A percentile compares a stretch with the other conserved stretches of the same genome.
Evolutionary conservation across 2,329 filamentous ascomycete species (phyloP).

Genomic region (Alternaria arbusti): DNA sequence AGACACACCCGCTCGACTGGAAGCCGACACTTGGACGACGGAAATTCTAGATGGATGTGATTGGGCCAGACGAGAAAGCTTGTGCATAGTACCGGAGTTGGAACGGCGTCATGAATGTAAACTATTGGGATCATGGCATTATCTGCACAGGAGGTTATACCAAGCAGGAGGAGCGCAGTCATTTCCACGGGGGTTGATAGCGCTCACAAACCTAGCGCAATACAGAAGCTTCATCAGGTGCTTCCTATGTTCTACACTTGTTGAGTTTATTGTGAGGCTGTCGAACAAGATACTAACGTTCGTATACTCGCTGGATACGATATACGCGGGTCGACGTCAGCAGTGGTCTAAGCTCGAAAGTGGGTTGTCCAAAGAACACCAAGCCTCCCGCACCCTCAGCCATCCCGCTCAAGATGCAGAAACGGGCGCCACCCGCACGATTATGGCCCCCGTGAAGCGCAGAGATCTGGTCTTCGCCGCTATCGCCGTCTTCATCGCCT

Average conservation of each 20-base stretch:
- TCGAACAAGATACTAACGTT: neutral
- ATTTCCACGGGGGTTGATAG: neutral
- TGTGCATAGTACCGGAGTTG: constrained; percentile 8
- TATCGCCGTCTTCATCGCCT: constrained; percentile 78
- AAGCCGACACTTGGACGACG: constrained; percentile 78
- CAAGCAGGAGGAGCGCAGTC: neutral
- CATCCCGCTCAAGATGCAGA: constrained; percentile 42
- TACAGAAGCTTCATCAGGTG: neutral
- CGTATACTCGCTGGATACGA: constrained; percentile 4
- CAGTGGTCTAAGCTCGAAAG: constrained; percentile 23
- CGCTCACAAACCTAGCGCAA: neutral
- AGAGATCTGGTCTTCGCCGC: constrained; percentile 71
- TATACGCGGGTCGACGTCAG: constrained; percentile 20
- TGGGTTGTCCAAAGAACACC: constrained; percentile 20
- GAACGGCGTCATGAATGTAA: constrained; percentile 10
- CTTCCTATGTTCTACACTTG: neutral
- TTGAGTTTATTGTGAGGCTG: neutral
- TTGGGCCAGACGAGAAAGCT: neutral
- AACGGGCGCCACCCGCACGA: constrained; percentile 49
- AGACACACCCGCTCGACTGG: constrained; percentile 93
- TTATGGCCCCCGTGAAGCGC: constrained; percentile 78
- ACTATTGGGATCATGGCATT: constrained; percentile 2
- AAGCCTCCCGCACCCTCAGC: constrained; percentile 22
- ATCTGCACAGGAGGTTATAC: neutral
- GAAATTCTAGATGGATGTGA: constrained; percentile 59